Percentiles rank a stretch among this genome's conserved stretches.
phyloP scores from a whole-genome alignment of 2,329 filamentous ascomycete species.

The Leptodontidium sp. region DNA sequence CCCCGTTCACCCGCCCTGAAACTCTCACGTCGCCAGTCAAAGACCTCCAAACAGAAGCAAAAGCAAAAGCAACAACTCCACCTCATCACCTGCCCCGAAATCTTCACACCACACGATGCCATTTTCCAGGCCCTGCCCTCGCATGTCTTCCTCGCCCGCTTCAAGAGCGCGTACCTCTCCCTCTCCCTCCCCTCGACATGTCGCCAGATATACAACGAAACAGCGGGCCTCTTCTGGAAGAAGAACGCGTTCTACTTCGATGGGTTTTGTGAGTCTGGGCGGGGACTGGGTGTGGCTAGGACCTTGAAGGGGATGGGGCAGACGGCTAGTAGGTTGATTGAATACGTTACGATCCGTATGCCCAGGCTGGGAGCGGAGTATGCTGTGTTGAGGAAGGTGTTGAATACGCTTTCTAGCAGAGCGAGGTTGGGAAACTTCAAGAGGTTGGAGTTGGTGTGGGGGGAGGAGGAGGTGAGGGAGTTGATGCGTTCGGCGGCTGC shows the following conservation, averaged over 20 bases:
- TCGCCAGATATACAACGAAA: constrained; percentile 39
- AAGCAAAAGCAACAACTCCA: constrained; percentile 14
- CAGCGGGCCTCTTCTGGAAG: constrained; percentile 34
- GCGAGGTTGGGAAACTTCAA: constrained; percentile 28
- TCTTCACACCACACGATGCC: constrained; percentile 4
- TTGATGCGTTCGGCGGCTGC: background rate
- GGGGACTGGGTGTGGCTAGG: constrained; percentile 6
- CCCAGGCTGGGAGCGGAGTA: background rate
- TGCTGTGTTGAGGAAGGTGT: constrained; percentile 16
- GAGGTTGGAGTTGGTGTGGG: constrained; percentile 28
- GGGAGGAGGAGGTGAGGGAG: background rate
- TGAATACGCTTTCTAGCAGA: constrained; percentile 26
- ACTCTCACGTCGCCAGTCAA: background rate
- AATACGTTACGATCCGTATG: constrained; percentile 23
- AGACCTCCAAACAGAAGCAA: background rate
- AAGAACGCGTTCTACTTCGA: constrained; percentile 34
- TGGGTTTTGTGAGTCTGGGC: background rate
- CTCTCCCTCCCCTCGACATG: constrained; percentile 35
- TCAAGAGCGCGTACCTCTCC: constrained; percentile 16
- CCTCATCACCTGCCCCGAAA: constrained; percentile 19
- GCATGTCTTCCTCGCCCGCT: too few species aligned
- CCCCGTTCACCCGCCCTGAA: constrained; percentile 11
- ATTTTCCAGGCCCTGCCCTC: constrained; percentile 1
- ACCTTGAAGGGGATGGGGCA: constrained; percentile 35
- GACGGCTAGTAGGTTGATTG: constrained; percentile 22